phyloP scores from a whole-genome alignment of 805 yeast genomes.

The Candida mattraensis region DNA sequence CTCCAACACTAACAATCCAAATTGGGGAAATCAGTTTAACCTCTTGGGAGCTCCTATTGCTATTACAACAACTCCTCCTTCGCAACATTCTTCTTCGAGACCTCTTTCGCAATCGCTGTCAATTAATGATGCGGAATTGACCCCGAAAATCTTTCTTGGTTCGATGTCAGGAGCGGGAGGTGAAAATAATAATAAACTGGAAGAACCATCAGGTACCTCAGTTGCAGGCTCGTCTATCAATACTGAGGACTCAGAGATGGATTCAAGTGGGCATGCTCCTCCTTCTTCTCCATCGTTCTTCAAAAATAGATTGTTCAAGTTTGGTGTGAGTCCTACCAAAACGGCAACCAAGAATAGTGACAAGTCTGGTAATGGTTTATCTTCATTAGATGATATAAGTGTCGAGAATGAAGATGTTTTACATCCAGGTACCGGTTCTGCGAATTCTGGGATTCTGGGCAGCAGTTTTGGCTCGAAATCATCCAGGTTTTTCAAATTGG shows the following conservation, averaged over 20 bases:
- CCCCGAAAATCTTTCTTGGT: conserved; percentile 5
- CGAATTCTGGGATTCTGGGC: conserved; percentile 18
- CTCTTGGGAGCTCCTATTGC: conserved; percentile 13
- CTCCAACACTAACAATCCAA: conserved; percentile 15
- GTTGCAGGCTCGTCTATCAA: conserved; percentile 19
- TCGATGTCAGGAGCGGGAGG: too few species aligned
- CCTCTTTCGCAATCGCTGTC: neutral
- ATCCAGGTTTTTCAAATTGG: conserved; percentile 33
- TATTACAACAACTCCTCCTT: conserved; percentile 11
- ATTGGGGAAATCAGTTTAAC: conserved; percentile 19
- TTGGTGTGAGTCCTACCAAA: conserved; percentile 38
- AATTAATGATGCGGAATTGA: conserved; percentile 4
- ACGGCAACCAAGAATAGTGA: conserved; percentile 24
- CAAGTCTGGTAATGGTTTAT: conserved; percentile 13
- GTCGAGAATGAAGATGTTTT: conserved; percentile 12
- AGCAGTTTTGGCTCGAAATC: conserved; percentile 30
- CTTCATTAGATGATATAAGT: conserved; percentile 15
- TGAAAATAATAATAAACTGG: conserved; percentile 1
- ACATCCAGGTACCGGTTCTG: conserved; percentile 1
- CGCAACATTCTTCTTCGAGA: conserved; percentile 6
- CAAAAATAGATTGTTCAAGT: conserved; percentile 36
- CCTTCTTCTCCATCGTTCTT: conserved; percentile 39
- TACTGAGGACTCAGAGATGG: conserved; percentile 25
- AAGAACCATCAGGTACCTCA: conserved; percentile 7
- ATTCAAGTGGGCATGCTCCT: conserved; percentile 11